These are phyloP conservation scores for Mucor piriformis DNA, from an alignment of 371 early-diverging fungal species.

Conservation along the genomic window DNA sequence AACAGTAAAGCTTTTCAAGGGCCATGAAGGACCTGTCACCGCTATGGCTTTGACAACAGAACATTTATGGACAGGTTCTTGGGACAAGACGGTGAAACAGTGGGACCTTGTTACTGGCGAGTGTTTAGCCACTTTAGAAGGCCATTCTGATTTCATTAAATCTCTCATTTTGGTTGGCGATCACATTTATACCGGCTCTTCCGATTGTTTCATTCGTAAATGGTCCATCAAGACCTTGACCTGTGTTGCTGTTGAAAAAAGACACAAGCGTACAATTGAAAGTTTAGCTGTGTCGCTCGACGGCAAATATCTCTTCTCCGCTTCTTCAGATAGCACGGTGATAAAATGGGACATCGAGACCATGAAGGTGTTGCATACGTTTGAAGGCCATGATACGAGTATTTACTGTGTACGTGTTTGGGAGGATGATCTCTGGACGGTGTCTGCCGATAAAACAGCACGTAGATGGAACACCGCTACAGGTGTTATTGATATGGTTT, in stretches of 20 bases:
- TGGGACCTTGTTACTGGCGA: constrained; percentile 70
- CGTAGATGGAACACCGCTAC: constrained; percentile 63
- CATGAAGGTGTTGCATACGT: constrained; percentile 37
- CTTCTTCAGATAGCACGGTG: constrained; percentile 69
- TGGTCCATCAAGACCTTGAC: constrained; percentile 64
- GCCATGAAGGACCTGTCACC: constrained; percentile 86
- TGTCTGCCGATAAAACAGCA: constrained; percentile 80
- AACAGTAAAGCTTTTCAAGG: constrained; percentile 62
- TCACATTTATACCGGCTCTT: constrained; percentile 69
- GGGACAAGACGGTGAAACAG: constrained; percentile 80
- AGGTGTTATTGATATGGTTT: constrained; percentile 60
- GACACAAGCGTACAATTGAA: constrained; percentile 71
- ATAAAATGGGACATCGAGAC: constrained; percentile 68
- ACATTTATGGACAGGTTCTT: constrained; percentile 73
- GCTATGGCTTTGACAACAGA: constrained; percentile 55
- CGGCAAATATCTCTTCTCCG: constrained; percentile 61
- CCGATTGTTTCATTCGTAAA: constrained; percentile 68
- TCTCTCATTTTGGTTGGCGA: constrained; percentile 51
- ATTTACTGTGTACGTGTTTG: constrained; percentile 60
- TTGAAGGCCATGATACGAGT: constrained; percentile 74
- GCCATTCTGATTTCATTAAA: constrained; percentile 81
- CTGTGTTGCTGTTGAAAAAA: constrained; percentile 50
- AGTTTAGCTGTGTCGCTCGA: constrained; percentile 52
- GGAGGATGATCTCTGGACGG: constrained; percentile 73
- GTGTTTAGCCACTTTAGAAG: constrained; percentile 54